phyloP scores from a whole-genome alignment of 2,329 filamentous ascomycete species.

The Ophiobolus disseminans region DNA sequence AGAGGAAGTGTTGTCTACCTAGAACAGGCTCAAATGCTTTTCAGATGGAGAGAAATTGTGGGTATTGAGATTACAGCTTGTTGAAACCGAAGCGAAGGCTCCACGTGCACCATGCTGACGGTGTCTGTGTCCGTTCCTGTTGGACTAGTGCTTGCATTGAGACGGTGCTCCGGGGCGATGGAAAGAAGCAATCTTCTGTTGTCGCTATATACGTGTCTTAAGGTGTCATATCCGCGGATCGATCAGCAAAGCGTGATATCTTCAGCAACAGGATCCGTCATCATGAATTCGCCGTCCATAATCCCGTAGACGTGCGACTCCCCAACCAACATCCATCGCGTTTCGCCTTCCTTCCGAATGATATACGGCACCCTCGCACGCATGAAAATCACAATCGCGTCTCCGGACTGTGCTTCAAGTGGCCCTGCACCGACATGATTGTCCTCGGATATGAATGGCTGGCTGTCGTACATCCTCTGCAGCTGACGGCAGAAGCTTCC shows the following conservation, averaged over 20 bases:
- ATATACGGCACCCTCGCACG: conserved; percentile 18
- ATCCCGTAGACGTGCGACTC: conserved; percentile 16
- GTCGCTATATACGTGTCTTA: background rate
- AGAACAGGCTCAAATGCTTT: too few relatives aligned
- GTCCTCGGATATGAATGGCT: conserved; percentile 10
- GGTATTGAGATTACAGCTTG: too few relatives aligned
- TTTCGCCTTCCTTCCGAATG: conserved; percentile 1
- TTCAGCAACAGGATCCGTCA: background rate
- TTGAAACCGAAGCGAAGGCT: too few relatives aligned
- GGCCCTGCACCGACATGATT: conserved; percentile 17
- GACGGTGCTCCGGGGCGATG: background rate
- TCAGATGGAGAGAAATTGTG: too few relatives aligned
- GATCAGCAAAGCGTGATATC: background rate
- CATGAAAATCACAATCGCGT: conserved; percentile 12
- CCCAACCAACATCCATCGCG: conserved; percentile 12
- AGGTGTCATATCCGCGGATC: background rate
- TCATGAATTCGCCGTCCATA: conserved; percentile 23
- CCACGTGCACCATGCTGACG: too few relatives aligned
- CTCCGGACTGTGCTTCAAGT: conserved; percentile 3
- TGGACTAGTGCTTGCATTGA: too few relatives aligned
- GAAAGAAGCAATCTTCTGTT: background rate
- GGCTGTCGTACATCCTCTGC: conserved; percentile 13
- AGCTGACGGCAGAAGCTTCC: conserved; percentile 7
- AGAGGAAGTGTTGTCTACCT: too few relatives aligned
- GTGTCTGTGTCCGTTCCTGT: too few relatives aligned